phyloP scores from a whole-genome alignment of 2,329 filamentous ascomycete genomes.

The Trichoderma sp. region DNA sequence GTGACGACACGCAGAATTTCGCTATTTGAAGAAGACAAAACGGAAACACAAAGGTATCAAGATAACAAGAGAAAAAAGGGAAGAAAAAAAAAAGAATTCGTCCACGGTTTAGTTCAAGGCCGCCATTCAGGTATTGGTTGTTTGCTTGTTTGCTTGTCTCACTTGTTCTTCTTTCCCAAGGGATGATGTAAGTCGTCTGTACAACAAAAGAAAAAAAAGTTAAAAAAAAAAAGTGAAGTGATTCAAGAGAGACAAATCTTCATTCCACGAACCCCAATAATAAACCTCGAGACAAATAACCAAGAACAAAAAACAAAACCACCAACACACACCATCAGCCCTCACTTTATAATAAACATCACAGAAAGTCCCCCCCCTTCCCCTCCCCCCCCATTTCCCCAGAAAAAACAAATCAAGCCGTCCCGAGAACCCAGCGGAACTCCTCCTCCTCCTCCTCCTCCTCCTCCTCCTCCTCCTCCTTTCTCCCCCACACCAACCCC shows the following conservation, averaged over 20 bases:
- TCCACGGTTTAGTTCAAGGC: not conserved
- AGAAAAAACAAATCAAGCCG: not conserved
- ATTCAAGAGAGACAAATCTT: not conserved
- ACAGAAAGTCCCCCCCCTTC: too few relatives aligned
- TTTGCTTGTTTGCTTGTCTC: not conserved
- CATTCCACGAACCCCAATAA: not conserved
- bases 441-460: not conserved
- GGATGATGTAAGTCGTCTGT: not conserved
- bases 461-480: not conserved
- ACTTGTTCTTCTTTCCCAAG: not conserved
- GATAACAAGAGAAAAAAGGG: not conserved
- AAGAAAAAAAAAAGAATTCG: not conserved
- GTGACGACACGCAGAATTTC: not conserved
- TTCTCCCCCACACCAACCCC: not conserved
- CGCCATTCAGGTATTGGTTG: not conserved
- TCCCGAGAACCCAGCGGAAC: not conserved
- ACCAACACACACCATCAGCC: not conserved
- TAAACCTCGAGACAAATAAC: not conserved
- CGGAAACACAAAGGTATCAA: not conserved
- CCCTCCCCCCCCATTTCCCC: not conserved
- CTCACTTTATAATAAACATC: not conserved
- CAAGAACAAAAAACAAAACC: not conserved
- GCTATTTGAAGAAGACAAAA: not conserved
- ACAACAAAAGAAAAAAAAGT: not conserved
- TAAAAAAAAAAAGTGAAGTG: not conserved